phyloP scores from a whole-genome alignment of 1,284 basidiomycete genomes.

The Erythrobasidium hasegawianum region DNA sequence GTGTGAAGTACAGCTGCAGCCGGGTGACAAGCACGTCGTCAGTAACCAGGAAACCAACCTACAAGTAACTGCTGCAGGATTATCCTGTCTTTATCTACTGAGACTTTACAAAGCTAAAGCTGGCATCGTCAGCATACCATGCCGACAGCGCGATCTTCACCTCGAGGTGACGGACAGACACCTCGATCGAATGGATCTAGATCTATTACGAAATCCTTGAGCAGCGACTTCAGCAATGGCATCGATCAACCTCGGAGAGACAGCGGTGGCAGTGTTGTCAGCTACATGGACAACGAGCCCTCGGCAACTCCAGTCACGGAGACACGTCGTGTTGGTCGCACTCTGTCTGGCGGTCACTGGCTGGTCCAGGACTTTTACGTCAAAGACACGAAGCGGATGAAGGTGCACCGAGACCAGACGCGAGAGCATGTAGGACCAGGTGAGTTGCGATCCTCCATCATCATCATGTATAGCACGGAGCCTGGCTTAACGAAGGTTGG shows the following conservation, averaged over 20 bases:
- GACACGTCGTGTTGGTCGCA: background rate
- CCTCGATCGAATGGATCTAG: too few relatives aligned
- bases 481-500: background rate
- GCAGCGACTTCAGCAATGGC: too few relatives aligned
- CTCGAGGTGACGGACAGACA: too few relatives aligned
- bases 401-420: background rate
- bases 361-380: background rate
- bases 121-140: too few relatives aligned
- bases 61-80: too few relatives aligned
- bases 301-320: background rate
- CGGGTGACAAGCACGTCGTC: too few relatives aligned
- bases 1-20: too few relatives aligned
- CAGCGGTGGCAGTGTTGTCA: constrained; percentile 2
- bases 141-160: too few relatives aligned
- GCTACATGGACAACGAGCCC: background rate
- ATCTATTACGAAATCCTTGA: too few relatives aligned
- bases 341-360: background rate
- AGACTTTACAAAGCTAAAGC: too few relatives aligned
- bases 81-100: too few relatives aligned
- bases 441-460: background rate
- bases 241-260: background rate
- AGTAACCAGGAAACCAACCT: too few relatives aligned
- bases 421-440: background rate
- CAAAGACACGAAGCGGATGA: background rate
- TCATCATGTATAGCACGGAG: background rate